Evolutionary conservation across 208 protist genomes (phyloP).

Genomic region (Leishmania aethiopica): DNA sequence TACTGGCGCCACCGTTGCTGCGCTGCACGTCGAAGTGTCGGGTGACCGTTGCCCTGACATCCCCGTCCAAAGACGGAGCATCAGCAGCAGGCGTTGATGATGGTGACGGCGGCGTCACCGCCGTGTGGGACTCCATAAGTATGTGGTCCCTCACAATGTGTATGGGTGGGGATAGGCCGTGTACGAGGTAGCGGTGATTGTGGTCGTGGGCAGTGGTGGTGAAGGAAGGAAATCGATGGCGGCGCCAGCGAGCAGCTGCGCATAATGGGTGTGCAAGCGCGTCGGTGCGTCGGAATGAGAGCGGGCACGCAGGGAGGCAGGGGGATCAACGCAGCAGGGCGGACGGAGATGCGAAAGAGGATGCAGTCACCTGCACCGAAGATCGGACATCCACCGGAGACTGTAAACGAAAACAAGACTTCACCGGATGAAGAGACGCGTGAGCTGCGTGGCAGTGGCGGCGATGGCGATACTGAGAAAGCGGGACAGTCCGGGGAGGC

Average conservation of each 20-base stretch:
- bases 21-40: background rate
- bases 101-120: background rate
- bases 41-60: background rate
- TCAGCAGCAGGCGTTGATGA: background rate
- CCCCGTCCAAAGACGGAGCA: background rate
- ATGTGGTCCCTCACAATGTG: background rate
- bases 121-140: background rate
- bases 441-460: too few relatives aligned
- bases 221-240: background rate
- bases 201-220: background rate
- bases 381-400: background rate
- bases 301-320: background rate
- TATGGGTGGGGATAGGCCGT: background rate
- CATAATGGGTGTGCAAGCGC: too few relatives aligned
- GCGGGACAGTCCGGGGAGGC: background rate
- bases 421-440: background rate
- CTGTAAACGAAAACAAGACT: too few relatives aligned
- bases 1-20: background rate
- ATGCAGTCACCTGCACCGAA: background rate
- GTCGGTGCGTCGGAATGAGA: background rate
- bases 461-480: background rate
- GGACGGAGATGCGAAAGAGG: background rate
- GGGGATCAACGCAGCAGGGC: background rate
- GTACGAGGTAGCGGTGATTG: background rate
- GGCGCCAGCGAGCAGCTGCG: background rate